phyloP scores from a whole-genome alignment of 331 rosid genomes.

The Cydonia oblonga region DNA sequence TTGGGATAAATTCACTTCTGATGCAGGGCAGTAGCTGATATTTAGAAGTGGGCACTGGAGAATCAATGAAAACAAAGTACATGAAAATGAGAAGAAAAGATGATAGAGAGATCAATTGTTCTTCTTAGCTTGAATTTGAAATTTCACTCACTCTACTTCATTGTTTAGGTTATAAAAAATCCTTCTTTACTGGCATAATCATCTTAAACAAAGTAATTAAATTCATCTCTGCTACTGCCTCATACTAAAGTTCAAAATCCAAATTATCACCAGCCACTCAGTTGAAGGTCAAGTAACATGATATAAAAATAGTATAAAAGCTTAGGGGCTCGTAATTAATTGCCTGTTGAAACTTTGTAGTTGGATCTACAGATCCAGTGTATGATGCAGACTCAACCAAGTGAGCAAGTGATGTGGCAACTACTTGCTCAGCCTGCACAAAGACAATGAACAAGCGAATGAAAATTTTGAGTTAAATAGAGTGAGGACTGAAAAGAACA shows the following conservation, averaged over 20 bases:
- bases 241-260: neutral
- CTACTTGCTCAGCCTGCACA: constrained; percentile 73
- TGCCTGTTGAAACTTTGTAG: constrained; percentile 67
- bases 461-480: neutral
- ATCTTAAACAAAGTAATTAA: neutral
- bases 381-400: constrained; percentile 36
- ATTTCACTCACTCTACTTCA: neutral
- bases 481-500: neutral
- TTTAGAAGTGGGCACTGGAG: constrained; percentile 84
- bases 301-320: neutral
- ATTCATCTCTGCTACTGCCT: neutral
- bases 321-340: constrained; percentile 7
- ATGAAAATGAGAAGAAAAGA: neutral
- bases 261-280: neutral
- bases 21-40: constrained; percentile 83
- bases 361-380: constrained; percentile 31
- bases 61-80: constrained; percentile 1
- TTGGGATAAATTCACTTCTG: constrained; percentile 61
- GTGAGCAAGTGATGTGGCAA: constrained; percentile 60
- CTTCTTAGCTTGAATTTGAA: constrained; percentile 1
- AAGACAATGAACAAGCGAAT: constrained; percentile 8
- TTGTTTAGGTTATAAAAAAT: neutral
- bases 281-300: neutral
- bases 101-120: neutral
- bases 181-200: neutral